Evolutionary conservation across 176 grass and related monocot genomes (phyloP).

Genomic region (Rhynchospora tenuis): DNA sequence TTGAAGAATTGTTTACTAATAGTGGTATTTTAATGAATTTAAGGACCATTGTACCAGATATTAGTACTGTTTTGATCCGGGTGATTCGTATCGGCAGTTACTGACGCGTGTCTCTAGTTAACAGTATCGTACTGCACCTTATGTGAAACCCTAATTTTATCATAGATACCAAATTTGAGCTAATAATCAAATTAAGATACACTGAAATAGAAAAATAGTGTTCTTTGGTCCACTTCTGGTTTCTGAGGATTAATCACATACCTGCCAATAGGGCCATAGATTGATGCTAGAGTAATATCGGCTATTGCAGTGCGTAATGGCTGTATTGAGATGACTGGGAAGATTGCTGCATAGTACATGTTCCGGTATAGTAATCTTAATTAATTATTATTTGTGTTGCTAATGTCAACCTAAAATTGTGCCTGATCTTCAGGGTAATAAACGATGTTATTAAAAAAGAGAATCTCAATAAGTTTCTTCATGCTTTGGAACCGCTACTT

Average conservation of each 20-base stretch:
- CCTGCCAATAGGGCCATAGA: not conserved
- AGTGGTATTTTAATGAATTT: not conserved
- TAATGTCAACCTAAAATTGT: not conserved
- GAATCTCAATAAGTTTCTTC: slow-evolving; percentile 27
- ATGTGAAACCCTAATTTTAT: slow-evolving; percentile 3
- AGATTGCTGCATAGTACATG: not conserved
- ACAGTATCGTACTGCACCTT: not conserved
- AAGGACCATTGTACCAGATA: not conserved
- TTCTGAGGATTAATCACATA: not conserved
- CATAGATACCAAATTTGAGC: not conserved
- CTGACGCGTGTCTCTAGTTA: not conserved
- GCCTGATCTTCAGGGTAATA: slow-evolving; percentile 25
- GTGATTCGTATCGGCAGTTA: not conserved
- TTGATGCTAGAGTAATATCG: not conserved
- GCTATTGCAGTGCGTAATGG: not conserved
- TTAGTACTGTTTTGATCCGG: not conserved
- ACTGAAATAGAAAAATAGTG: not conserved
- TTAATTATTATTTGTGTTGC: slow-evolving; percentile 4
- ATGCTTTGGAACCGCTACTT: slow-evolving; percentile 34
- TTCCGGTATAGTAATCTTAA: not conserved
- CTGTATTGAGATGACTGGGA: not conserved
- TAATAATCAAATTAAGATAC: not conserved
- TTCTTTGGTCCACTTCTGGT: not conserved
- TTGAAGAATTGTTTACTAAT: not conserved
- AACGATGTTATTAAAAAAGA: slow-evolving; percentile 18